Percentiles rank a stretch among this genome's conserved stretches.
Conservation (phyloP, 2,329 filamentous ascomycete genomes). For the Stromatinia cepivora region DNA sequence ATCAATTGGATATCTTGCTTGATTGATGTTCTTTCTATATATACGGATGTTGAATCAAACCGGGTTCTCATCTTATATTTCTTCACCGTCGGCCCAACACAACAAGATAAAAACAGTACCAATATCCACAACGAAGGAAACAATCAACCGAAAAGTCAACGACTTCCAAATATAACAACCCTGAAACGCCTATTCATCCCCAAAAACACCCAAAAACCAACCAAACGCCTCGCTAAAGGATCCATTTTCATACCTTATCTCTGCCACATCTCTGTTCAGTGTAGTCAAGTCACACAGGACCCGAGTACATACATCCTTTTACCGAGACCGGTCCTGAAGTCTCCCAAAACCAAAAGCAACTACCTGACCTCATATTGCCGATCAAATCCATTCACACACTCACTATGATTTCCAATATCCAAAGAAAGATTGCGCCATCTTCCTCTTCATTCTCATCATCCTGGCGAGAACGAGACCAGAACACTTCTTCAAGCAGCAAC, state of each 20-base stretch:
- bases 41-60: not conserved
- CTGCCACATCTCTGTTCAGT: not conserved
- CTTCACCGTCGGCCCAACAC: not conserved
- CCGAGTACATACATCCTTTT: not conserved
- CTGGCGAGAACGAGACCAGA: slow-evolving; percentile 2
- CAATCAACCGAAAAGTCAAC: not conserved
- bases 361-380: not conserved
- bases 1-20: not conserved
- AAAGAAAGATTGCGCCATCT: not conserved
- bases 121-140: not conserved
- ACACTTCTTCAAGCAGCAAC: not conserved
- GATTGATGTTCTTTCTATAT: not conserved
- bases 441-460: not conserved
- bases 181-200: not conserved
- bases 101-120: not conserved
- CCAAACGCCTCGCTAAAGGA: slow-evolving; percentile 17
- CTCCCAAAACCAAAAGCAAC: not conserved
- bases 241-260: not conserved
- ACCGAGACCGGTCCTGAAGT: not conserved
- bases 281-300: not conserved
- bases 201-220: not conserved
- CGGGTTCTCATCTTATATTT: not conserved
- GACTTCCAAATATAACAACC: not conserved
- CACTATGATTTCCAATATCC: slow-evolving; percentile 17
- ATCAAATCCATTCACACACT: not conserved